These are phyloP conservation scores for Mercurialis annua DNA, from an alignment of 345 rosid genomes.

Conservation along the genomic window DNA sequence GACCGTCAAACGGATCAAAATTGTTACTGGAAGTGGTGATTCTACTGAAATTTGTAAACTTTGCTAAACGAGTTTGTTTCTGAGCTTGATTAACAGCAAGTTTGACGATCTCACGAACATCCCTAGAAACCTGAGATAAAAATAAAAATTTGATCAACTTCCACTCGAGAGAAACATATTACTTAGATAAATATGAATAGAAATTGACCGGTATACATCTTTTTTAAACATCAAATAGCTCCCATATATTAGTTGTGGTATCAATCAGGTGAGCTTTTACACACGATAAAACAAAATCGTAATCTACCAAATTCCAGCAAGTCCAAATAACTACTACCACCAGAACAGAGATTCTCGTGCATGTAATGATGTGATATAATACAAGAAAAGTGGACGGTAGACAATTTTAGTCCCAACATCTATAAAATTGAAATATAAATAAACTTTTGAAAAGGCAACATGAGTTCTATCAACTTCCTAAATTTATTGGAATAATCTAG, in stretches of 20 bases:
- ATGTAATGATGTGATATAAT: background rate
- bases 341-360: background rate
- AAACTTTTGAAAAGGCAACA: background rate
- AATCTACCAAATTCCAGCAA: background rate
- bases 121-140: constrained; percentile 58
- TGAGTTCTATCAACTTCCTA: constrained; percentile 12
- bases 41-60: constrained; percentile 69
- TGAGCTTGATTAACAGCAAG: constrained; percentile 77
- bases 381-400: background rate
- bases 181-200: background rate
- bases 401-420: background rate
- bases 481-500: background rate
- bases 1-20: constrained; percentile 87
- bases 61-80: constrained; percentile 60
- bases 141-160: constrained; percentile 12
- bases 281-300: background rate
- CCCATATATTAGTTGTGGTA: background rate
- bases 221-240: background rate
- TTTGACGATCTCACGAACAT: constrained; percentile 80
- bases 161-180: background rate
- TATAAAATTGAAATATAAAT: background rate
- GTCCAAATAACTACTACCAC: background rate
- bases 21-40: constrained; percentile 55
- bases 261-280: background rate
- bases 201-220: background rate